Conservation (phyloP, 371 early-diverging fungal genomes). For the Apophysomyces trapeziformis region DNA sequence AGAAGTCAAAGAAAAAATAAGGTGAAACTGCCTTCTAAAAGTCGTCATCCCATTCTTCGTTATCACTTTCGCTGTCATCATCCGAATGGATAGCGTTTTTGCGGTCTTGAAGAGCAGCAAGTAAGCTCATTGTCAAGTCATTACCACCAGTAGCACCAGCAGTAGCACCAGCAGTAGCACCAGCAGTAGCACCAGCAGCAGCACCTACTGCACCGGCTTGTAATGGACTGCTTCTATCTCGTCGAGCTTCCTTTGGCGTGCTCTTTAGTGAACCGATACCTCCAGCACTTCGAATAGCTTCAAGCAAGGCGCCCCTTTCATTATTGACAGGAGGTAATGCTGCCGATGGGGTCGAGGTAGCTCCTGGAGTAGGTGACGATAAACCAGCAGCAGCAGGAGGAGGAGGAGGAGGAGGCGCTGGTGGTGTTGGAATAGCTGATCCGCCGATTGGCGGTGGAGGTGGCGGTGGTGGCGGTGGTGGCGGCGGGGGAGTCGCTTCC, state of each 20-base stretch:
- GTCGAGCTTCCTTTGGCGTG: conserved; percentile 32
- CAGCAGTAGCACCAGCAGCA: conserved; percentile 17
- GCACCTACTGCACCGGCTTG: conserved; percentile 16
- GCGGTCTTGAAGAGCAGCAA: conserved; percentile 27
- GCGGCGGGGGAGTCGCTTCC: conserved; percentile 26
- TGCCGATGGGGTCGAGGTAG: conserved; percentile 7
- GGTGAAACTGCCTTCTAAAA: background rate
- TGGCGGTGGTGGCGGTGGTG: conserved; percentile 22
- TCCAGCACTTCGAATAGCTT: conserved; percentile 48
- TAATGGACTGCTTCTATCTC: conserved; percentile 38
- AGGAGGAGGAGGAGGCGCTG: conserved; percentile 22
- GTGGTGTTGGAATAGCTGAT: conserved; percentile 12
- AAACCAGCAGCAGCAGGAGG: background rate
- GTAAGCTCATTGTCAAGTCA: conserved; percentile 22
- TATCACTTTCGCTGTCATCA: conserved; percentile 20
- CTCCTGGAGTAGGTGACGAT: conserved; percentile 11
- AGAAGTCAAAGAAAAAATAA: too few species aligned
- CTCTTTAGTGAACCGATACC: conserved; percentile 36
- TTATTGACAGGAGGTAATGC: conserved; percentile 6
- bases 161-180: conserved; percentile 14
- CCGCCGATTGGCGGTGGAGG: conserved; percentile 15
- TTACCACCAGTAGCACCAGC: conserved; percentile 18
- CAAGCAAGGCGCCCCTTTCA: conserved; percentile 41
- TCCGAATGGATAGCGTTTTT: conserved; percentile 28
- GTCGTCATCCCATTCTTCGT: conserved; percentile 32